phyloP scores from a whole-genome alignment of 2,329 filamentous ascomycete genomes.

The Xylaria sp. region DNA sequence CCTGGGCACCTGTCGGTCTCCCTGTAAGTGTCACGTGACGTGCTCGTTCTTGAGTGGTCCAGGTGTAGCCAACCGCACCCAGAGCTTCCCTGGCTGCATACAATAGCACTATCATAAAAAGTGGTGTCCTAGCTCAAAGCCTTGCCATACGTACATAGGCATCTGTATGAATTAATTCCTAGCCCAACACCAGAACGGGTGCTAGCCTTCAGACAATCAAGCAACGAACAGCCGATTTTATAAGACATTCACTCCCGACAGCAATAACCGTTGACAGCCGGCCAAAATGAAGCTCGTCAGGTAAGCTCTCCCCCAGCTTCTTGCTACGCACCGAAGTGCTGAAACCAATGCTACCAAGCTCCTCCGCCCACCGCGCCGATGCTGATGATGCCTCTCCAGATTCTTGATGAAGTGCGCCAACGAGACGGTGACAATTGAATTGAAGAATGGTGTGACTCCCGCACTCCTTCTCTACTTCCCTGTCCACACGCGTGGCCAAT shows the following conservation, averaged over 20 bases:
- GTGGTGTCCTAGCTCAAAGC: conserved; percentile 28
- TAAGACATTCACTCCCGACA: conserved; percentile 12
- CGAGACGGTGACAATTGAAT: conserved; percentile 97
- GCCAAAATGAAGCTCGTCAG: conserved; percentile 94
- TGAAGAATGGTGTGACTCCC: conserved; percentile 85
- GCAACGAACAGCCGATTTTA: conserved; percentile 12
- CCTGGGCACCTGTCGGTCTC: too few relatives aligned
- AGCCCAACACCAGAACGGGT: conserved; percentile 27
- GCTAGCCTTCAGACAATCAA: conserved; percentile 32
- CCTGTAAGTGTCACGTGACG: too few relatives aligned
- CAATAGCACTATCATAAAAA: conserved; percentile 24
- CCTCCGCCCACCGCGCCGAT: conserved; percentile 44
- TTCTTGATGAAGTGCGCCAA: conserved; percentile 99
- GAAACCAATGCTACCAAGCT: conserved; percentile 50
- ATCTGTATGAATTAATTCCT: conserved; percentile 13
- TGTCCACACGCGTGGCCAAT: neutral
- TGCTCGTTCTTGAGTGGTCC: too few relatives aligned
- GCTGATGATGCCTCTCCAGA: conserved; percentile 62
- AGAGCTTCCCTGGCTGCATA: neutral
- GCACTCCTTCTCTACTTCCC: conserved; percentile 17
- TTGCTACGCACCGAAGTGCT: conserved; percentile 58
- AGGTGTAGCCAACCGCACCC: neutral
- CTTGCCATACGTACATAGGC: conserved; percentile 21
- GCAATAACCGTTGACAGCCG: conserved; percentile 24
- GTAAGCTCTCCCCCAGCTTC: conserved; percentile 64